Conservation (phyloP, 2,329 filamentous ascomycete genomes). For the Ophiostoma angusticollis region DNA sequence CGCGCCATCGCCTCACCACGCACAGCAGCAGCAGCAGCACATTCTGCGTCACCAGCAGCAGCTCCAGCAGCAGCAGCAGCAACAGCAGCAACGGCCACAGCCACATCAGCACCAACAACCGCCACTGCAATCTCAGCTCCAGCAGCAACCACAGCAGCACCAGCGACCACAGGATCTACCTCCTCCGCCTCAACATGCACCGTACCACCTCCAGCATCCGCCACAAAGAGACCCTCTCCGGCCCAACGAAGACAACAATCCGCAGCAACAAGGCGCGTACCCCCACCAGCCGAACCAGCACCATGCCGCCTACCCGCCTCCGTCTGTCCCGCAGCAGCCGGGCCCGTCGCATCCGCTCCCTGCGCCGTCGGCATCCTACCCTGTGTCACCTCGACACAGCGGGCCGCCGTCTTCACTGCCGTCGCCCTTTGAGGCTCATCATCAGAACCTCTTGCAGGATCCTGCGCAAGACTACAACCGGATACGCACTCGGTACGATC, state of each 20-base stretch:
- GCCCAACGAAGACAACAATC: slow-evolving; percentile 1
- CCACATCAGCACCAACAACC: slow-evolving; percentile 20
- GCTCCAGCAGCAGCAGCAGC: slow-evolving; percentile 4
- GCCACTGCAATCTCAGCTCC: slow-evolving; percentile 18
- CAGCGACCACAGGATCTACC: slow-evolving; percentile 12
- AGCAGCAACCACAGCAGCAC: slow-evolving; percentile 13
- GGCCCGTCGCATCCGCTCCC: slow-evolving; percentile 30
- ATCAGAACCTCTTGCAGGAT: slow-evolving; percentile 30
- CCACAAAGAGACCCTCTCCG: slow-evolving; percentile 11
- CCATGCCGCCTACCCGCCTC: neutral
- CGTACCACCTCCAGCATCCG: slow-evolving; percentile 20
- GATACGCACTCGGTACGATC: slow-evolving; percentile 8
- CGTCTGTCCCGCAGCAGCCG: slow-evolving; percentile 2
- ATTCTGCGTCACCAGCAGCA: slow-evolving; percentile 14
- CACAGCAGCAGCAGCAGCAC: slow-evolving; percentile 2
- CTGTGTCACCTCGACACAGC: slow-evolving; percentile 38
- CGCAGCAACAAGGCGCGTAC: slow-evolving; percentile 5
- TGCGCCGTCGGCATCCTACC: slow-evolving; percentile 33
- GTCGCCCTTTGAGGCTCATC: slow-evolving; percentile 33
- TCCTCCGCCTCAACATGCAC: slow-evolving; percentile 25
- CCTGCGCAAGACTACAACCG: slow-evolving; percentile 18
- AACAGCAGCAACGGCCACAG: slow-evolving; percentile 24
- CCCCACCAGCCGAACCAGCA: slow-evolving; percentile 23
- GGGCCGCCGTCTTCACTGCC: slow-evolving; percentile 29
- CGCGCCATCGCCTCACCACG: neutral